Evolutionary conservation across 371 early-diverging fungal species (phyloP), one percentile per base, ranked within the genome.

Genomic region (Cokeromyces recurvatus): DNA sequence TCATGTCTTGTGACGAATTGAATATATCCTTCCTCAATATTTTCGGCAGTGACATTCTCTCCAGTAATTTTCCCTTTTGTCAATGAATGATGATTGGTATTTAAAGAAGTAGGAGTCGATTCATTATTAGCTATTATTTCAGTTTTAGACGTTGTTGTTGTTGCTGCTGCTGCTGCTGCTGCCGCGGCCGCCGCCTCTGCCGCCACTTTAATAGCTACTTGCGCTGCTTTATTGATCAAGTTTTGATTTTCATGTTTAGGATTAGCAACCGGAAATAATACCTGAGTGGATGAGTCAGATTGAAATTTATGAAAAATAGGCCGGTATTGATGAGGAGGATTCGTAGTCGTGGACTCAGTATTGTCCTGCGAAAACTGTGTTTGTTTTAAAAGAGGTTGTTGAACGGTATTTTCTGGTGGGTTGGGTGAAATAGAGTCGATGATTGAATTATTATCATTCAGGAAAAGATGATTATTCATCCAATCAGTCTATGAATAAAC

Each of bases 1-100:
- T 74, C 74, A 44, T 74, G 68, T 7, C 51, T 52, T 10, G 66
- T 31, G 8, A 74, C 57, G 39, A 74, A 74, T 38, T 74, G 74
- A 12, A 74, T 53, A 21, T 74, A 74, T 0, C 74, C 74, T 23
- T 74, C 74, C 16, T 64, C 68, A 25, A 74, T 56, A 20, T 58
- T 74, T 4, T 48, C 56, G 1, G 47, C 43, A n/a, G 51, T 59
- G 3, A 74, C 74, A 32, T 55, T 69, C 8, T 61, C 60, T 2
- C 73, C 69, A 14, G 54, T 62, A 19, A 72, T 57, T 17, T 16
- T 53, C 3, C 23, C 25, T 47, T 14, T 24, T 12, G 50, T n/a
- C n/a, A n/a, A n/a, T n/a, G 36, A 19, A 23, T 25, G 4, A 9
- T 46, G 5, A 15, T 11, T 17, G 40, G 34, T 42, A 17, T 34